Percentiles rank a stretch among this genome's conserved stretches.
phyloP scores from a whole-genome alignment of 2,329 filamentous ascomycete genomes.

The Colletotrichum endophyticum region DNA sequence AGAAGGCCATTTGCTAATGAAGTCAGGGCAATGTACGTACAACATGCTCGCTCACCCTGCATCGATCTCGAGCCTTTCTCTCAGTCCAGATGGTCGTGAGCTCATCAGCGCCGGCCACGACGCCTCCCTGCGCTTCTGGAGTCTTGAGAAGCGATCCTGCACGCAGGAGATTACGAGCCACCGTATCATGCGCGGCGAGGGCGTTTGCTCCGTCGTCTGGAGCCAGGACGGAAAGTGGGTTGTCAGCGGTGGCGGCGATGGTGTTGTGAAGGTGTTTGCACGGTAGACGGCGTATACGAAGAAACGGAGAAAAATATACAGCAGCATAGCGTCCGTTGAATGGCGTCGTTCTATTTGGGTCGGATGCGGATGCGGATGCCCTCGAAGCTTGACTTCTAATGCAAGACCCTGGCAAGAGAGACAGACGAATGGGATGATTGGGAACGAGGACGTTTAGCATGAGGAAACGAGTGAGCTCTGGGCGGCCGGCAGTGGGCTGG shows the following conservation, averaged over 20 bases:
- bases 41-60: slow-evolving; percentile 97
- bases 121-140: slow-evolving; percentile 95
- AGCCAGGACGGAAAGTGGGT: slow-evolving; percentile 95
- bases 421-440: background rate
- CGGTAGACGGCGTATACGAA: slow-evolving; percentile 39
- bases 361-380: background rate
- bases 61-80: slow-evolving; percentile 87
- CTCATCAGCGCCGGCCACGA: slow-evolving; percentile 96
- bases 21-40: slow-evolving; percentile 94
- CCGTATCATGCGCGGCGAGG: slow-evolving; percentile 93
- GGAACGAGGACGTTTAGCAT: background rate
- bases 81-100: slow-evolving; percentile 92
- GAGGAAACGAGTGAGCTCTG: background rate
- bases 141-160: slow-evolving; percentile 91
- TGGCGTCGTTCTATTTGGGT: slow-evolving; percentile 6
- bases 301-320: background rate
- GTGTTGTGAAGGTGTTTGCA: slow-evolving; percentile 90
- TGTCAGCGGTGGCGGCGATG: slow-evolving; percentile 92
- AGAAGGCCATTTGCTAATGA: background rate
- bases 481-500: background rate
- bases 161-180: slow-evolving; percentile 95
- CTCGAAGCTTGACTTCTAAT: background rate
- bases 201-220: slow-evolving; percentile 94
- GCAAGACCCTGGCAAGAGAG: background rate
- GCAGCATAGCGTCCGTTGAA: slow-evolving; percentile 14